Base-by-base conservation (phyloP, 2,329 filamentous ascomycete genomes). In the Blastomyces gilchristii region DNA sequence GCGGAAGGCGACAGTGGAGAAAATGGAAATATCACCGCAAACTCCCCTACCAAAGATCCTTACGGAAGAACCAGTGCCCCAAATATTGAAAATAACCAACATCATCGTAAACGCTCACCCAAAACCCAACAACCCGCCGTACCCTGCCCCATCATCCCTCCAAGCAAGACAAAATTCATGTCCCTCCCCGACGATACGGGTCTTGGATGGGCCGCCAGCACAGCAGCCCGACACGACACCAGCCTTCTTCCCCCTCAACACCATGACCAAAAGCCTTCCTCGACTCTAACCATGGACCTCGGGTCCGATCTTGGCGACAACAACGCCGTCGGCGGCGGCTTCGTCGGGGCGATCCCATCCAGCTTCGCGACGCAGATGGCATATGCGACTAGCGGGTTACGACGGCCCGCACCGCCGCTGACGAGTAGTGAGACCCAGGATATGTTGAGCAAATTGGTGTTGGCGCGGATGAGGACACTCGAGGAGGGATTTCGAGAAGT, bases 401-500 rank as follows among this genome's bases (percentile, higher is more conserved):
- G 82, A 54, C 73, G 69, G 76, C 73, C 39, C 60, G 72, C 65
- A 60, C 71, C 34, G 7, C 54, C 57, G 12, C 14, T 12, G 7
- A n/a, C 72, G 34, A 75, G 76, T 14, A 78, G 78, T 34, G 78
- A 79, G 80, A 81, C 84, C 73, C 87, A 90, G 70, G 84, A 89
- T 50, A 88, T 92, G 83, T 86, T 88, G 71, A 83, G 87, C 68
- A 84, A 90, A 63, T 82, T 96, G 56, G 88, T 97, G 75, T 79
- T 97, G 56, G 90, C 91, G 9, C 82, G 91, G 43, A 97, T 97
- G 91, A 94, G 94, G 73, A 93, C 88, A 8, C 81, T 97, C 1
- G 92, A 97, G 73, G 91, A 96, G 75, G 88, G 91, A 16, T 93
- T 97, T 73, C 83, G 88, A 2, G 90, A 96, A 64, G 87, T 96